Evolutionary conservation across 2,329 filamentous ascomycete genomes (phyloP).

Genomic region (Westerdykella sp.): DNA sequence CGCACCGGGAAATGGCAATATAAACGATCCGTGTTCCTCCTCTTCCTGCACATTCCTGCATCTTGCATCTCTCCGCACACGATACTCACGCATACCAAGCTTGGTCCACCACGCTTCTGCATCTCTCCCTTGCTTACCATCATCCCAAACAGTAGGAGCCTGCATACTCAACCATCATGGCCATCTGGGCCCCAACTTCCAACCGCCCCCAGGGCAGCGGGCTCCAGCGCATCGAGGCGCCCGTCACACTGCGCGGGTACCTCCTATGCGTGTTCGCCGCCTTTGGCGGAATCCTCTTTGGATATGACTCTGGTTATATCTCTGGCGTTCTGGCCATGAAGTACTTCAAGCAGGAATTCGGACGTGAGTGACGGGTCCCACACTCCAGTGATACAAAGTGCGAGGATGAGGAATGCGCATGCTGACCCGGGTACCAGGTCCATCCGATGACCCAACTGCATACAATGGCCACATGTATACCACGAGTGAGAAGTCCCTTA

Average conservation of each 20-base stretch:
- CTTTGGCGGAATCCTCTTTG: constrained; percentile 63
- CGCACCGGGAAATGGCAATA: neutral
- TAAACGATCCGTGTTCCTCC: constrained; percentile 1
- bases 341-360: constrained; percentile 32
- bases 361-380: constrained; percentile 31
- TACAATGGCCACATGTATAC: constrained; percentile 31
- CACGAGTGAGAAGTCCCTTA: constrained; percentile 57
- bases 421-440: constrained; percentile 57
- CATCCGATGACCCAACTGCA: constrained; percentile 33
- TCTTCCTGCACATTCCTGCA: neutral
- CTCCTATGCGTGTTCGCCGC: constrained; percentile 44
- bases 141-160: neutral
- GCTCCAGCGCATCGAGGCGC: constrained; percentile 49
- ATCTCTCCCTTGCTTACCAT: constrained; percentile 1
- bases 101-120: neutral
- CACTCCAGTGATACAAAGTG: neutral
- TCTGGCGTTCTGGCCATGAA: constrained; percentile 53
- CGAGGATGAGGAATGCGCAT: neutral
- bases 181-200: constrained; percentile 20
- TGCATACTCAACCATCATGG: constrained; percentile 11
- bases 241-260: constrained; percentile 43
- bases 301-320: constrained; percentile 73
- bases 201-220: constrained; percentile 29
- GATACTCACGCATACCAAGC: neutral
- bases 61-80: constrained; percentile 1